A percentile compares a stretch with the other conserved stretches of the same genome.
Conservation (phyloP, 176 grass and related monocot species). For the Aegilops bicornis region DNA sequence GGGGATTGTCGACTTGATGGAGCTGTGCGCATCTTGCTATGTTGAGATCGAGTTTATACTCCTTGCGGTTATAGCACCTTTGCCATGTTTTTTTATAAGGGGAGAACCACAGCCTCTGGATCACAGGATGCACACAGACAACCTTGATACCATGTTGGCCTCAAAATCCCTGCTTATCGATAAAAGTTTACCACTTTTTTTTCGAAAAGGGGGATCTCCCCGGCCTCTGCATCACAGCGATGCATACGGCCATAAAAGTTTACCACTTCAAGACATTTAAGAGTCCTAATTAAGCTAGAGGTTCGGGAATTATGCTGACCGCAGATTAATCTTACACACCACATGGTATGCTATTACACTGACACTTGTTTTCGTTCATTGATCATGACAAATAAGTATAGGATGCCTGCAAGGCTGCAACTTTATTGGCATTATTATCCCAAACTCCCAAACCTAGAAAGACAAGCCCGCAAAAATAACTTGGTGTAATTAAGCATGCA, state of each 20-base stretch:
- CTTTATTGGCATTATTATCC: background rate
- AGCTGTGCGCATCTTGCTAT: too few relatives aligned
- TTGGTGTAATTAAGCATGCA: background rate
- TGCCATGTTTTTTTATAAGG: background rate
- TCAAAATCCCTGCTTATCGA: too few relatives aligned
- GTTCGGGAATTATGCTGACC: background rate
- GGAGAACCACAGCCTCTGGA: too few relatives aligned
- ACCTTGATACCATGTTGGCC: too few relatives aligned
- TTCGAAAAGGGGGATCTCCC: too few relatives aligned
- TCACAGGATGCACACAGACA: too few relatives aligned
- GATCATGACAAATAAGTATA: background rate
- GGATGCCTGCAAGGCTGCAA: background rate
- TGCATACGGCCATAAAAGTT: too few relatives aligned
- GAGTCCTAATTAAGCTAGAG: background rate
- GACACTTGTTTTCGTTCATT: background rate
- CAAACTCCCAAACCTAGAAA: background rate
- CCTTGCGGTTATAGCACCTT: too few relatives aligned
- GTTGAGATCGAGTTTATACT: too few relatives aligned
- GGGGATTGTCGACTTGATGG: too few relatives aligned
- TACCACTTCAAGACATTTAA: background rate
- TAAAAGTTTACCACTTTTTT: background rate
- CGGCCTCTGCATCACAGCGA: too few relatives aligned
- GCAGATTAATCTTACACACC: background rate
- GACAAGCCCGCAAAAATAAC: background rate
- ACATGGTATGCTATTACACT: conserved; percentile 15